Conservation (phyloP, 768 basidiomycete genomes). For the Rhodotorula kratochvilovae region DNA sequence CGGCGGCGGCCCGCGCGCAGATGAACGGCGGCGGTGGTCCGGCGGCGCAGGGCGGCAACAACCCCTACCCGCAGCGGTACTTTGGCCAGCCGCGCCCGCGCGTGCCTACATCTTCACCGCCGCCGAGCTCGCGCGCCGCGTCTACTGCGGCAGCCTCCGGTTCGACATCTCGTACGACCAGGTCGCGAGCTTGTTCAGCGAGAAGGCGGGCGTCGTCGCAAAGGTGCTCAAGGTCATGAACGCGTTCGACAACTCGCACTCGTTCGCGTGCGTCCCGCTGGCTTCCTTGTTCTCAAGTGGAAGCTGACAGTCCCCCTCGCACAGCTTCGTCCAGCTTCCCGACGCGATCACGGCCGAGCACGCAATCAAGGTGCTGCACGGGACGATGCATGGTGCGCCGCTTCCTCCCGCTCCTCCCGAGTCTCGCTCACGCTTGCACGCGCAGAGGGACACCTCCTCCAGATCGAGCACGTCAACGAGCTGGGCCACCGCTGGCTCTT, state of each 20-base stretch:
- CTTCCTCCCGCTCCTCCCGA: not conserved
- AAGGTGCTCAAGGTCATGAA: constrained; percentile 22
- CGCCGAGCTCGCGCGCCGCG: constrained; percentile 26
- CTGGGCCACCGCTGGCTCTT: constrained; percentile 21
- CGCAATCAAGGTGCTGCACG: constrained; percentile 17
- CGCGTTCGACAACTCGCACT: constrained; percentile 8
- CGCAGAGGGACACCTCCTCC: constrained; percentile 25
- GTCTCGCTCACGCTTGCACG: not conserved
- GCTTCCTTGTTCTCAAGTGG: too few species aligned
- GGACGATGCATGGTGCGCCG: not conserved
- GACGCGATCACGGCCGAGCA: constrained; percentile 21
- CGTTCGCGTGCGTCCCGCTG: constrained; percentile 6
- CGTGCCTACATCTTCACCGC: constrained; percentile 21
- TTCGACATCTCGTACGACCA: constrained; percentile 17
- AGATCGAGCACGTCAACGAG: constrained; percentile 32
- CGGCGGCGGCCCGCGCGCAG: too few species aligned
- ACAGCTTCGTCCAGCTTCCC: constrained; percentile 25
- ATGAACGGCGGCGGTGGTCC: not conserved
- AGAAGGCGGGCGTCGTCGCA: constrained; percentile 23
- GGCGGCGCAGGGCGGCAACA: not conserved
- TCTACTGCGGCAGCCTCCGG: constrained; percentile 19
- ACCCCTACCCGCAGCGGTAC: not conserved
- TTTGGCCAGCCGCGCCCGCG: constrained; percentile 8
- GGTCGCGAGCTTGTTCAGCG: constrained; percentile 17
- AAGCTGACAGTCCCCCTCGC: not conserved